phyloP scores from a whole-genome alignment of 768 basidiomycete genomes.

The Sarcodon sp. region DNA sequence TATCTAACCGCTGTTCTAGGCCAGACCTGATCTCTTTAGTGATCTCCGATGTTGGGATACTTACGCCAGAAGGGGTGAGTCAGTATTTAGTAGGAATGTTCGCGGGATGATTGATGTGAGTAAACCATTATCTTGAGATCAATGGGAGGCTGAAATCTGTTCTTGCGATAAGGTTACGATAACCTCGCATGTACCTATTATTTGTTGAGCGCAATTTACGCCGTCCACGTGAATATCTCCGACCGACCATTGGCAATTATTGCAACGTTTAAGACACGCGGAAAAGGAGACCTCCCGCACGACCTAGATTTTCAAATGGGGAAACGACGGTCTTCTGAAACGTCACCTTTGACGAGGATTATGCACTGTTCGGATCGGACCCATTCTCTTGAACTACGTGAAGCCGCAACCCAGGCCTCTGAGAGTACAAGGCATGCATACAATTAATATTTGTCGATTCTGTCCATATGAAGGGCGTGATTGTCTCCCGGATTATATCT shows the following conservation, averaged over 20 bases:
- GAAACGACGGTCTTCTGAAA: too few species aligned
- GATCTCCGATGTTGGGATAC: slow-evolving; percentile 87
- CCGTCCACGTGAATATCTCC: neutral
- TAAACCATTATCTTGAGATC: slow-evolving; percentile 2
- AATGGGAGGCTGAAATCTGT: slow-evolving; percentile 11
- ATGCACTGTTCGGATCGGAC: too few species aligned
- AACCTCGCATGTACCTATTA: slow-evolving; percentile 10
- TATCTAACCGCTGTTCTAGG: slow-evolving; percentile 21
- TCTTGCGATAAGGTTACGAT: slow-evolving; percentile 23
- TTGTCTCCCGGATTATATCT: too few species aligned
- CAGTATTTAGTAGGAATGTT: slow-evolving; percentile 95
- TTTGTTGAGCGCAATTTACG: neutral
- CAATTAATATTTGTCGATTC: too few species aligned
- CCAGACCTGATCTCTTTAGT: slow-evolving; percentile 91
- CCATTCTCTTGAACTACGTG: too few species aligned
- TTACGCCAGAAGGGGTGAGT: slow-evolving; percentile 88
- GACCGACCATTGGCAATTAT: neutral
- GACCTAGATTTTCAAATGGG: too few species aligned
- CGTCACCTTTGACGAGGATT: too few species aligned
- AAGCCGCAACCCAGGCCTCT: too few species aligned
- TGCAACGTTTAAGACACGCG: neutral
- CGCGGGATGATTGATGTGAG: slow-evolving; percentile 38
- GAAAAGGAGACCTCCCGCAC: too few species aligned
- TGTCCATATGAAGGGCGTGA: too few species aligned
- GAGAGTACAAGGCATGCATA: too few species aligned